phyloP scores from a whole-genome alignment of 2,329 filamentous ascomycete species.

The Triangularia verruculosa region DNA sequence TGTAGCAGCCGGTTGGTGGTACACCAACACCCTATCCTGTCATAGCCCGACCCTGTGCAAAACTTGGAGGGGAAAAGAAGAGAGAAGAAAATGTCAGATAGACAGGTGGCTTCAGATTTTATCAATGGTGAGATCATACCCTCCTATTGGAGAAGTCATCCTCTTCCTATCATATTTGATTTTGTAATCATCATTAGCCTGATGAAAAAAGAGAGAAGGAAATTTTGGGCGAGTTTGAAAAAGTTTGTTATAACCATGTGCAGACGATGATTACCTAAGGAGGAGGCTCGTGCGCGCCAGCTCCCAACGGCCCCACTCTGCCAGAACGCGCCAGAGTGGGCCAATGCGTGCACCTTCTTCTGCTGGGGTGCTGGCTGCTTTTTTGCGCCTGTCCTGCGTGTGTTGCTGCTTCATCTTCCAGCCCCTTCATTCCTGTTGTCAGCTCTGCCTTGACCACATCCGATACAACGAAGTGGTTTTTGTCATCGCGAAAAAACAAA shows the following conservation, averaged over 20 bases:
- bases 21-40: constrained; percentile 1
- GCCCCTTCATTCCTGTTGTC: constrained; percentile 7
- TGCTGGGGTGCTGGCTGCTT: constrained; percentile 12
- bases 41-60: neutral
- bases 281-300: constrained; percentile 11
- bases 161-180: constrained; percentile 66
- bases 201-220: constrained; percentile 32
- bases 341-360: constrained; percentile 4
- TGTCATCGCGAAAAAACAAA: neutral
- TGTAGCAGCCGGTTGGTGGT: neutral
- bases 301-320: constrained; percentile 8
- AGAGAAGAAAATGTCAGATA: constrained; percentile 10
- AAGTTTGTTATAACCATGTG: constrained; percentile 23
- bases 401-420: constrained; percentile 10
- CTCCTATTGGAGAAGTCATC: constrained; percentile 54
- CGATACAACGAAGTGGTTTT: neutral
- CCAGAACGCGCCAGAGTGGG: constrained; percentile 13
- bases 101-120: constrained; percentile 55
- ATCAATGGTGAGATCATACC: constrained; percentile 57
- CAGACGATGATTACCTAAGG: constrained; percentile 23
- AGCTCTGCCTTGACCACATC: neutral
- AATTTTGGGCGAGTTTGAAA: constrained; percentile 17
- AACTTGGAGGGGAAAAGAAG: constrained; percentile 4
- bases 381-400: constrained; percentile 17
- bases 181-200: constrained; percentile 61